These are phyloP conservation scores for Coelastrella sp. DNA, from an alignment of 139 green algal species.

Conservation along the genomic window DNA sequence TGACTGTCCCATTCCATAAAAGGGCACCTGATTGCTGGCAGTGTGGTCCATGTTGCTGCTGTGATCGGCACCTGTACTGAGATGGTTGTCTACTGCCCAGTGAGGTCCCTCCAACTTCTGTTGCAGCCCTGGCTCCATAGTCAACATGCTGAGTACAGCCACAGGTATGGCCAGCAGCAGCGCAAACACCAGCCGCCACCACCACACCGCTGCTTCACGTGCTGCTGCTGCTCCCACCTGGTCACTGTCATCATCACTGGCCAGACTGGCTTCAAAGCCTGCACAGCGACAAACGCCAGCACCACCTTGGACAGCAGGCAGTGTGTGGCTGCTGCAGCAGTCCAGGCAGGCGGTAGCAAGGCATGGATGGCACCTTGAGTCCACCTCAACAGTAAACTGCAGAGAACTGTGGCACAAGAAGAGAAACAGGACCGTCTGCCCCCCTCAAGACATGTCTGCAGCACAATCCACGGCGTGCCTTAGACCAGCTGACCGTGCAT, in stretches of 20 bases:
- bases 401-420: no score
- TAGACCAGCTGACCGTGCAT: no score
- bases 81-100: background rate
- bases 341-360: no score
- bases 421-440: no score
- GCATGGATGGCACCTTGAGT: no score
- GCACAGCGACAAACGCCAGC: background rate
- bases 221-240: background rate
- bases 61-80: background rate
- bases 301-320: background rate
- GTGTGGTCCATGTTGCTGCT: background rate
- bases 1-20: background rate
- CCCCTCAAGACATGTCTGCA: background rate
- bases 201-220: constrained; percentile 62
- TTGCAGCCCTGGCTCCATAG: constrained; percentile 59
- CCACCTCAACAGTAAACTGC: no score
- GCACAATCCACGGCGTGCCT: background rate
- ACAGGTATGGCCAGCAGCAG: constrained; percentile 74
- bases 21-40: background rate
- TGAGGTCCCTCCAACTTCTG: constrained; percentile 16
- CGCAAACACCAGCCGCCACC: constrained; percentile 32
- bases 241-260: background rate
- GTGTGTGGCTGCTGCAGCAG: no score
- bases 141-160: constrained; percentile 82
- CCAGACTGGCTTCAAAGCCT: background rate